phyloP scores from a whole-genome alignment of 768 basidiomycete genomes.

The Boletus pseudopeckii region DNA sequence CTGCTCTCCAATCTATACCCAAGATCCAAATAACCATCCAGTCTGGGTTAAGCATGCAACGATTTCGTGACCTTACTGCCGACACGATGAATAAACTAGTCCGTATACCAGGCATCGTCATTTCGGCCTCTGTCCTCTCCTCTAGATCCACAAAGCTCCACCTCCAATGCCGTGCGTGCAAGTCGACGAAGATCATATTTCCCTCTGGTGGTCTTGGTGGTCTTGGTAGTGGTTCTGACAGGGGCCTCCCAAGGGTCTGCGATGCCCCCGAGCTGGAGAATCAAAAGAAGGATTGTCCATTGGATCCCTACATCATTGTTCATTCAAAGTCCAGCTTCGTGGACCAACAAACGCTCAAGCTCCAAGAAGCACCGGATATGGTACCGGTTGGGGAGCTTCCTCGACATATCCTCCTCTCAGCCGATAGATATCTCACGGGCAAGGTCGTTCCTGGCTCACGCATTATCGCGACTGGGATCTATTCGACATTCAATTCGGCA shows the following conservation, averaged over 20 bases:
- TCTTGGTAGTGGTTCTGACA: constrained; percentile 80
- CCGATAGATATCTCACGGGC: constrained; percentile 87
- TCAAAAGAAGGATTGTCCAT: constrained; percentile 90
- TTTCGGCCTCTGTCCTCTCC: constrained; percentile 91
- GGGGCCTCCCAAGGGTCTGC: constrained; percentile 83
- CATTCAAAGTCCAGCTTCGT: constrained; percentile 93
- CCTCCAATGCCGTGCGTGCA: constrained; percentile 90
- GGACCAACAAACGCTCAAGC: constrained; percentile 93
- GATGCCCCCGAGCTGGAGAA: constrained; percentile 76
- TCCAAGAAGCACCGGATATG: constrained; percentile 99
- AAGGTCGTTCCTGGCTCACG: constrained; percentile 95
- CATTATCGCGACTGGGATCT: constrained; percentile 92
- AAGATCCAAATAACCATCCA: constrained; percentile 84
- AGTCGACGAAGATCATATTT: constrained; percentile 72
- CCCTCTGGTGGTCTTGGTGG: constrained; percentile 81
- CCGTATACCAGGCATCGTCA: constrained; percentile 95
- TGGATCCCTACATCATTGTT: constrained; percentile 94
- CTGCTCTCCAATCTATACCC: constrained; percentile 50
- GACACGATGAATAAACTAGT: constrained; percentile 95
- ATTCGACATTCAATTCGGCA: constrained; percentile 89
- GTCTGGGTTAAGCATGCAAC: constrained; percentile 89
- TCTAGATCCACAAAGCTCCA: constrained; percentile 91
- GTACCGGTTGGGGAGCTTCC: constrained; percentile 98
- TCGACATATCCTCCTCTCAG: constrained; percentile 88
- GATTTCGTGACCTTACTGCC: constrained; percentile 91